Conservation (phyloP, 352 stramenopile genomes). For the Phytopythium montanum region DNA sequence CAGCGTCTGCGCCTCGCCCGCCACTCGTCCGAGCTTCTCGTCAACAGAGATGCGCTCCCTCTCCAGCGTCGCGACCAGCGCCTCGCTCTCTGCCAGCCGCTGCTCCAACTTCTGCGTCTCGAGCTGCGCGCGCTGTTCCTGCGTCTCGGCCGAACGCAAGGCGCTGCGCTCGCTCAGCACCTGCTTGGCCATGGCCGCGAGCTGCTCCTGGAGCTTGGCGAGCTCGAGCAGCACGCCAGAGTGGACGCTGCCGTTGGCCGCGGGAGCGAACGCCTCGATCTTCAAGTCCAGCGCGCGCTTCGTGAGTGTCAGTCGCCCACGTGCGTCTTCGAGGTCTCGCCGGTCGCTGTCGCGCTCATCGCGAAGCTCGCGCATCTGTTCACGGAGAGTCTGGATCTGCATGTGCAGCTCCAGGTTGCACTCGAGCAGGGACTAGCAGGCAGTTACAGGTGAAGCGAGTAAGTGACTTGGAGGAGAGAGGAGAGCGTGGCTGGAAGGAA, state of each 20-base stretch:
- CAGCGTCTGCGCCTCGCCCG: conserved; percentile 47
- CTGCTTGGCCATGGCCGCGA: conserved; percentile 54
- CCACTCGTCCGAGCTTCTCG: conserved; percentile 34
- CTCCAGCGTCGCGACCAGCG: conserved; percentile 49
- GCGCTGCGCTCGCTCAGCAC: conserved; percentile 49
- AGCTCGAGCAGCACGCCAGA: conserved; percentile 78
- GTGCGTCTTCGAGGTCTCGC: conserved; percentile 31
- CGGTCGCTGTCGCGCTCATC: conserved; percentile 9
- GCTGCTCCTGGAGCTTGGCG: conserved; percentile 65
- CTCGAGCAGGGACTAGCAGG: conserved; percentile 57
- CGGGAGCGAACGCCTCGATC: conserved; percentile 46
- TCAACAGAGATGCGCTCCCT: conserved; percentile 40
- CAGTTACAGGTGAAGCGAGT: neutral
- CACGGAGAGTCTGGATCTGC: conserved; percentile 3
- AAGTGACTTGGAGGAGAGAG: neutral
- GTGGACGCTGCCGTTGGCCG: conserved; percentile 68
- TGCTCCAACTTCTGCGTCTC: conserved; percentile 49
- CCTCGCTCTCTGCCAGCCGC: conserved; percentile 44
- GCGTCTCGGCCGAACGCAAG: conserved; percentile 24
- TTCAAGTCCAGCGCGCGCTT: conserved; percentile 66
- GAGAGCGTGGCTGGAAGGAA: neutral
- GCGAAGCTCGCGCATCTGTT: conserved; percentile 20
- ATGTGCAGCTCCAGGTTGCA: conserved; percentile 54
- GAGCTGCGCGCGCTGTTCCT: conserved; percentile 24
- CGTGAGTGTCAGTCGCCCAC: conserved; percentile 61